Percentiles rank a stretch among this genome's conserved stretches.
phyloP scores from a whole-genome alignment of 2,329 filamentous ascomycete genomes.

The Niveomyces coronatus region DNA sequence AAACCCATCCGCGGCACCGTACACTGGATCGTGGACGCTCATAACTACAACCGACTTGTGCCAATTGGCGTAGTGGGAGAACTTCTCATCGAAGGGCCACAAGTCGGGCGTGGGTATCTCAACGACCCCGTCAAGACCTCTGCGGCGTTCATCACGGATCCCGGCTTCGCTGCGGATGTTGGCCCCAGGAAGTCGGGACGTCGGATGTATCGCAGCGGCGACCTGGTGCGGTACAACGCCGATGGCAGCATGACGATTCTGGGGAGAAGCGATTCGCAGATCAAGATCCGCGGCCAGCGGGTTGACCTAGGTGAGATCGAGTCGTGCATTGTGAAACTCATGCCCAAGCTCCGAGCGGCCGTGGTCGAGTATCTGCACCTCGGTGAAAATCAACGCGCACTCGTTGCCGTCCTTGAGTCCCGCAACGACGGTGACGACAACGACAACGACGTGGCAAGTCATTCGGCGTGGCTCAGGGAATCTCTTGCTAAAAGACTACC shows the following conservation, averaged over 20 bases:
- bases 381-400: constrained; percentile 1
- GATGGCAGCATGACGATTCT: neutral
- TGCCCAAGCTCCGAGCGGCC: constrained; percentile 4
- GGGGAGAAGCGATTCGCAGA: constrained; percentile 40
- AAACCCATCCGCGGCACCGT: constrained; percentile 11
- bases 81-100: constrained; percentile 31
- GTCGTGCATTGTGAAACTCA: too few species aligned
- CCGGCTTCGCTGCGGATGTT: constrained; percentile 12
- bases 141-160: constrained; percentile 17
- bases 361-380: constrained; percentile 4
- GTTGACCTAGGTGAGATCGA: constrained; percentile 35
- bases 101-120: constrained; percentile 39
- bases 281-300: constrained; percentile 49
- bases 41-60: constrained; percentile 13
- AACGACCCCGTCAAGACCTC: constrained; percentile 25
- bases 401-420: constrained; percentile 5
- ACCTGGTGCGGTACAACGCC: constrained; percentile 6
- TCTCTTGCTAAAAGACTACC: constrained; percentile 2
- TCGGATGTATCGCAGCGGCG: neutral
- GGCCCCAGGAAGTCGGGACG: constrained; percentile 3
- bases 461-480: neutral
- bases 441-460: neutral
- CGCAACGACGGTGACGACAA: neutral
- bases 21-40: constrained; percentile 17
- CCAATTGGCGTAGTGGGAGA: constrained; percentile 21